A percentile compares a stretch with the other conserved stretches of the same genome.
Conservation (phyloP, 768 basidiomycete species). For the Phylloporus sp. region DNA sequence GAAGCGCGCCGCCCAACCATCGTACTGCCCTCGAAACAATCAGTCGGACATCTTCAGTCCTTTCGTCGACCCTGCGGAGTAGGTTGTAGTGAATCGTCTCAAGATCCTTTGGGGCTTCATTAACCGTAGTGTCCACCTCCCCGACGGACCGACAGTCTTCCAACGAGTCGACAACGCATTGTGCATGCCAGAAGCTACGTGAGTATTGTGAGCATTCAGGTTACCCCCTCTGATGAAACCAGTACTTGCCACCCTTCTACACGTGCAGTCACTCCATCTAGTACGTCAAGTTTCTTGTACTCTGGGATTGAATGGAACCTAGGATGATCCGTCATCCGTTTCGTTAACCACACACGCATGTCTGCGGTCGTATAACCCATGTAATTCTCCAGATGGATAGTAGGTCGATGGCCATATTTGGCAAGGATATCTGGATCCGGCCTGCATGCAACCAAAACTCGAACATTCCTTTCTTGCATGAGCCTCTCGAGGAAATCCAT, state of each 20-base stretch:
- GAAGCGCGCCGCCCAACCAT: conserved; percentile 27
- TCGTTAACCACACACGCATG: conserved; percentile 25
- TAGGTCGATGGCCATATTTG: conserved; percentile 17
- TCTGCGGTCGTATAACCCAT: conserved; percentile 17
- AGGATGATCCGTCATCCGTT: conserved; percentile 22
- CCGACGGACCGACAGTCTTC: conserved; percentile 24
- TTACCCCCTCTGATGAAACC: neutral
- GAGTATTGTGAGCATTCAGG: neutral
- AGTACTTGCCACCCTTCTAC: conserved; percentile 20
- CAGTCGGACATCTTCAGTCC: conserved; percentile 19
- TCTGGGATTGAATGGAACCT: conserved; percentile 23
- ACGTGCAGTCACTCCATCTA: conserved; percentile 11
- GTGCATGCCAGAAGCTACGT: conserved; percentile 27
- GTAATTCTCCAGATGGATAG: conserved; percentile 21
- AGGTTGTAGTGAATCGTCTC: conserved; percentile 20
- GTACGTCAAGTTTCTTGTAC: conserved; percentile 18
- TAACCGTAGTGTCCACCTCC: conserved; percentile 20
- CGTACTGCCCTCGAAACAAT: conserved; percentile 23
- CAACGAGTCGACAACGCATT: conserved; percentile 26
- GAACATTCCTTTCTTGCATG: conserved; percentile 22
- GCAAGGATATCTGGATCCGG: conserved; percentile 17
- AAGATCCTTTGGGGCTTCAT: conserved; percentile 17
- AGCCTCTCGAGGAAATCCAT: conserved; percentile 23
- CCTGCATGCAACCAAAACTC: conserved; percentile 22
- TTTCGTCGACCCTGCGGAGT: conserved; percentile 20